phyloP scores from a whole-genome alignment of 495 filamentous ascomycete species.

The Massariosphaeria phaeospora region DNA sequence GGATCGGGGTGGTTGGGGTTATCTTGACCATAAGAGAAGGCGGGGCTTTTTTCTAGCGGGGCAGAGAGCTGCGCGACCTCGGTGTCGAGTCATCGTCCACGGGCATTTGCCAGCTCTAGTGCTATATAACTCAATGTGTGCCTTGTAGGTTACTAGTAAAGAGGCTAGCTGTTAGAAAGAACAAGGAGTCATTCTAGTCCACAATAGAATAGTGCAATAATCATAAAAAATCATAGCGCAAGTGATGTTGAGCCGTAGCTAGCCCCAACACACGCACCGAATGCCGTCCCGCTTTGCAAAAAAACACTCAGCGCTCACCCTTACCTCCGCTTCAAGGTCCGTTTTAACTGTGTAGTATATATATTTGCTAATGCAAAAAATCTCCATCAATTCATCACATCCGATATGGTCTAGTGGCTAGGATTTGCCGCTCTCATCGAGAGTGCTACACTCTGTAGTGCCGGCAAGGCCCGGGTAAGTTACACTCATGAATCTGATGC shows the following conservation, averaged over 20 bases:
- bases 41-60: slow-evolving; percentile 13
- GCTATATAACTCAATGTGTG: too few relatives aligned
- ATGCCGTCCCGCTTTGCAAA: too few relatives aligned
- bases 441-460: slow-evolving; percentile 8
- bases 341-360: neutral
- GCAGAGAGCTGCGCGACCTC: slow-evolving; percentile 10
- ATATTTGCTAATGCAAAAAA: neutral
- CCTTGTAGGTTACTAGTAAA: too few relatives aligned
- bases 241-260: too few relatives aligned
- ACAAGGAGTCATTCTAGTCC: too few relatives aligned
- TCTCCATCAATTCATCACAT: neutral
- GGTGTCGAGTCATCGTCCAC: slow-evolving; percentile 10
- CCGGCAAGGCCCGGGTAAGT: slow-evolving; percentile 15
- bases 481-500: too few relatives aligned
- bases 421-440: slow-evolving; percentile 16
- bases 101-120: neutral
- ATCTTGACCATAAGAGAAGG: neutral
- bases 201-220: too few relatives aligned
- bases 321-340: too few relatives aligned
- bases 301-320: too few relatives aligned
- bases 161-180: too few relatives aligned
- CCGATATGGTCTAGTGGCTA: slow-evolving; percentile 14
- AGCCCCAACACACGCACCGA: too few relatives aligned
- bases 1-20: neutral
- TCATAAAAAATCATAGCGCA: too few relatives aligned